phyloP scores from a whole-genome alignment of 1,284 basidiomycete genomes.

The Puccinia hordei region DNA sequence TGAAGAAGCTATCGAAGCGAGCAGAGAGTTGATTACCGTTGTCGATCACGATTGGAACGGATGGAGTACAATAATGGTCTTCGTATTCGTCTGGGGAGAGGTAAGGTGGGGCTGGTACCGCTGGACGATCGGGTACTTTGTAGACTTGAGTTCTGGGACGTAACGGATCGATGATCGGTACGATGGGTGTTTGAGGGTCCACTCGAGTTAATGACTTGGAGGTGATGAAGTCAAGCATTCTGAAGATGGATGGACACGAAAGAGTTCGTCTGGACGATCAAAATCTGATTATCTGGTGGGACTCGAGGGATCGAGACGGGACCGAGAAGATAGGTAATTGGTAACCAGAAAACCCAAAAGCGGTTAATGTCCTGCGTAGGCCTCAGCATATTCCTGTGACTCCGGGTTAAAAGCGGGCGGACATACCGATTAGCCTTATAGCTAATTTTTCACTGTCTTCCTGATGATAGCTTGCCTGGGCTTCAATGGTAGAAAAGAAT shows the following conservation, averaged over 20 bases:
- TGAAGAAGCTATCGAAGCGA: background rate
- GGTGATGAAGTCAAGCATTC: background rate
- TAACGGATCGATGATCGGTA: slow-evolving; percentile 40
- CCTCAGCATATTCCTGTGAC: background rate
- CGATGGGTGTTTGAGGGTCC: slow-evolving; percentile 35
- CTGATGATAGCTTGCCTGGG: too few relatives aligned
- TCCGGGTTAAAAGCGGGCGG: background rate
- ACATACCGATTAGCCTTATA: background rate
- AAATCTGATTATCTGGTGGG: background rate
- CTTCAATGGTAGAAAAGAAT: too few relatives aligned
- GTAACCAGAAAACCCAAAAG: background rate
- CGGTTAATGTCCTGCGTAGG: background rate
- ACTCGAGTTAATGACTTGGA: slow-evolving; percentile 15
- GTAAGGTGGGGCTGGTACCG: slow-evolving; percentile 28
- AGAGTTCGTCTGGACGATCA: background rate
- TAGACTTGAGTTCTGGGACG: slow-evolving; percentile 40
- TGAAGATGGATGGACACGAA: background rate
- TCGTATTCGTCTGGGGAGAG: slow-evolving; percentile 29
- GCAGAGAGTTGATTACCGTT: slow-evolving; percentile 65
- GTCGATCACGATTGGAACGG: slow-evolving; percentile 78
- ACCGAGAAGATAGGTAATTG: background rate
- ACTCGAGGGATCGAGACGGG: background rate
- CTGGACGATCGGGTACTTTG: slow-evolving; percentile 43
- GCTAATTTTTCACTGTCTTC: too few relatives aligned
- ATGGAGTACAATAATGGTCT: slow-evolving; percentile 22